phyloP scores from a whole-genome alignment of 2,329 filamentous ascomycete genomes.

The Cercospora zeina region DNA sequence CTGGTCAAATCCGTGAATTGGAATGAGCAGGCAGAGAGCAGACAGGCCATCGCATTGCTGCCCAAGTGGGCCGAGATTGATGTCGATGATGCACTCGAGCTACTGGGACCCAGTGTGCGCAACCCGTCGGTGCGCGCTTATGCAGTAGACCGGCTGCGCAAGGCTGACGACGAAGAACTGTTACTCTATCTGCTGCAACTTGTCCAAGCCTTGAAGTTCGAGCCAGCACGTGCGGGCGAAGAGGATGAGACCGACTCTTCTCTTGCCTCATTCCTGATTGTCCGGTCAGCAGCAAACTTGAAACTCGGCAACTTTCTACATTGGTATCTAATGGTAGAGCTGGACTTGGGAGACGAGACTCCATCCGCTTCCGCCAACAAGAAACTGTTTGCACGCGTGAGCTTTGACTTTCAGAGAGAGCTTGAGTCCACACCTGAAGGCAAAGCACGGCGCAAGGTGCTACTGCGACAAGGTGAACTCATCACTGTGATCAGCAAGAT shows the following conservation, averaged over 20 bases:
- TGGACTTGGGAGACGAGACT: constrained; percentile 62
- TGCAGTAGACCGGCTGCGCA: constrained; percentile 85
- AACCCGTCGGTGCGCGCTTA: constrained; percentile 87
- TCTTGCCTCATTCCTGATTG: constrained; percentile 83
- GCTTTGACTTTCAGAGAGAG: constrained; percentile 93
- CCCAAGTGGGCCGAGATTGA: constrained; percentile 96
- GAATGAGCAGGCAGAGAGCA: constrained; percentile 79
- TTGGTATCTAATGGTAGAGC: constrained; percentile 99
- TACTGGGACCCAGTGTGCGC: constrained; percentile 89
- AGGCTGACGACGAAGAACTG: constrained; percentile 89
- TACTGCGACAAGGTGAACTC: constrained; percentile 86
- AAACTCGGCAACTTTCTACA: constrained; percentile 92
- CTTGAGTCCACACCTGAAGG: constrained; percentile 72
- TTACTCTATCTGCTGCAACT: constrained; percentile 89
- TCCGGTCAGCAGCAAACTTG: constrained; percentile 82
- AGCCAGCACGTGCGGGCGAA: constrained; percentile 56
- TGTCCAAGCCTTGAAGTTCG: constrained; percentile 93
- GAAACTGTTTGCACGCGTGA: constrained; percentile 86
- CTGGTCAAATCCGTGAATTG: constrained; percentile 98
- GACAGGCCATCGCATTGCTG: constrained; percentile 85
- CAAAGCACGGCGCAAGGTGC: constrained; percentile 68
- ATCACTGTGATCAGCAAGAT: constrained; percentile 84
- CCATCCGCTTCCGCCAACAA: constrained; percentile 68
- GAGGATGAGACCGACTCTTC: constrained; percentile 70
- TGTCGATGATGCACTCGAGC: constrained; percentile 90